A percentile compares a stretch with the other conserved stretches of the same genome.
These are phyloP conservation scores for Solanum acaule DNA, from an alignment of 257 asterid species.

Conservation along the genomic window DNA sequence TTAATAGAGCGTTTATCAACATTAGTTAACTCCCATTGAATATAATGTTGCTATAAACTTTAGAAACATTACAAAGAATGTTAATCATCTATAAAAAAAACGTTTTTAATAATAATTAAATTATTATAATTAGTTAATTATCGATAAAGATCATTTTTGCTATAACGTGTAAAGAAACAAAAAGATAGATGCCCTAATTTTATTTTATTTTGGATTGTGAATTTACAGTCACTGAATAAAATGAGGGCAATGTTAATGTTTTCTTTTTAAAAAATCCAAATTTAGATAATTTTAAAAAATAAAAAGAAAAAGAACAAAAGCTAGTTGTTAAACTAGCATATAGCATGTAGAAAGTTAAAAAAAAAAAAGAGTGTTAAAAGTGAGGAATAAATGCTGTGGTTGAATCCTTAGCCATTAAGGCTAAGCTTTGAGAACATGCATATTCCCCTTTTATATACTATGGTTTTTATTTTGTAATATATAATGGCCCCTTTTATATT, in stretches of 20 bases:
- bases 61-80: background rate
- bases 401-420: slow-evolving; percentile 2
- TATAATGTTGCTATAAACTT: too few species aligned
- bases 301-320: background rate
- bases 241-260: background rate
- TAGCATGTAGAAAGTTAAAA: background rate
- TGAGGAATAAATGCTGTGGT: background rate
- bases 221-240: background rate
- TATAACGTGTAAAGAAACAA: background rate
- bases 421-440: slow-evolving; percentile 4
- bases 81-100: background rate
- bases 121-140: too few species aligned
- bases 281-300: background rate
- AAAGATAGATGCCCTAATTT: background rate
- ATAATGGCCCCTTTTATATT: background rate
- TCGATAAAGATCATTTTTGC: too few species aligned
- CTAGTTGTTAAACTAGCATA: background rate
- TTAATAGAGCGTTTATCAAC: background rate
- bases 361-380: background rate
- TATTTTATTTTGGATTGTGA: background rate
- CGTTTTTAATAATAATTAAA: too few species aligned
- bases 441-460: background rate
- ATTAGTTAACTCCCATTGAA: too few species aligned
- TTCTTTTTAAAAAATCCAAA: background rate
- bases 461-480: background rate